phyloP scores from a whole-genome alignment of 768 basidiomycete genomes.

The Pulveroboletus ravenelii region DNA sequence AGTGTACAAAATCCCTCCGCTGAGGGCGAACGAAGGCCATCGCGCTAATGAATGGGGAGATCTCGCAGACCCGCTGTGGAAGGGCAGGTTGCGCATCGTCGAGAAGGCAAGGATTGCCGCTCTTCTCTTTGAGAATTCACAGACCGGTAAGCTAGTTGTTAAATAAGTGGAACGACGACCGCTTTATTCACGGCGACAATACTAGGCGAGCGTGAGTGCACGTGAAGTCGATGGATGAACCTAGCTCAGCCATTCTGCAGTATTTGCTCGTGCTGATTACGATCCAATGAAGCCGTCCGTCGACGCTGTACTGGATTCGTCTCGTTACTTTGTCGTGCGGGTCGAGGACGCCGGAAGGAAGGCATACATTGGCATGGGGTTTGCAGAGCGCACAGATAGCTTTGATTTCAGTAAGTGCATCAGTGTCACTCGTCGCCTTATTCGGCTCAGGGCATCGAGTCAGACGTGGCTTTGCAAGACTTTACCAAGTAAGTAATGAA shows the following conservation, averaged over 20 bases:
- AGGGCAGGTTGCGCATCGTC: conserved; percentile 81
- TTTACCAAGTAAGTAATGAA: conserved; percentile 63
- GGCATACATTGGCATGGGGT: conserved; percentile 94
- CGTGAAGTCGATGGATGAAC: conserved; percentile 8
- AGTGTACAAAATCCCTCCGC: conserved; percentile 91
- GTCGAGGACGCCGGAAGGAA: conserved; percentile 85
- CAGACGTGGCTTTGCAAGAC: conserved; percentile 83
- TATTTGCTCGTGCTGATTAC: conserved; percentile 86
- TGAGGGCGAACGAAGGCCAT: conserved; percentile 84
- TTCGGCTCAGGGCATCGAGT: conserved; percentile 5
- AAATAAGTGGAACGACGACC: not conserved
- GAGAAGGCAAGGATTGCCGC: conserved; percentile 67
- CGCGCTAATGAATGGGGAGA: conserved; percentile 93
- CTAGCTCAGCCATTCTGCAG: conserved; percentile 34
- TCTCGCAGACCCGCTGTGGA: conserved; percentile 80
- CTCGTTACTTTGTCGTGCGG: conserved; percentile 89
- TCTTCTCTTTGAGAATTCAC: conserved; percentile 75
- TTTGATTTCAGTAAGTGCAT: conserved; percentile 81
- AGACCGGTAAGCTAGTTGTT: conserved; percentile 54
- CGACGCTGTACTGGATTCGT: conserved; percentile 95
- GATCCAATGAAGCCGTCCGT: conserved; percentile 74
- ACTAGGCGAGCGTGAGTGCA: conserved; percentile 62
- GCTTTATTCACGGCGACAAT: not conserved
- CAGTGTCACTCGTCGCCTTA: not conserved
- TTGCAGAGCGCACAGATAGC: conserved; percentile 80